A percentile compares a stretch with the other conserved stretches of the same genome.
These are phyloP conservation scores for Cercophora sp. DNA, from an alignment of 495 filamentous ascomycete species.

Conservation along the genomic window DNA sequence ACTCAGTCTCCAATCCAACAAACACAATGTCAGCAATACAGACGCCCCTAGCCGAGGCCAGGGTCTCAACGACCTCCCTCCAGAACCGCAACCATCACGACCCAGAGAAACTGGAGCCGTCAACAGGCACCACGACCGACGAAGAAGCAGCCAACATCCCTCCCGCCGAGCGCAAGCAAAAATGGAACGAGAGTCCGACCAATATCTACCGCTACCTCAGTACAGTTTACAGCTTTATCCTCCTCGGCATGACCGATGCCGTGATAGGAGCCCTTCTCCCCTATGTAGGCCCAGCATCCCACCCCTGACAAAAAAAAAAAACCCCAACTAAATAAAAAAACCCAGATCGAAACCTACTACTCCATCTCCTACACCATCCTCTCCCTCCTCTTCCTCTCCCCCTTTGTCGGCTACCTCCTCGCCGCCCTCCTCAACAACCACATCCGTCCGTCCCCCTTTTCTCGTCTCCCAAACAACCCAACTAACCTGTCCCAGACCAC, in stretches of 20 bases:
- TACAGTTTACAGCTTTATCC: constrained; percentile 69
- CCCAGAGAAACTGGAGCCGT: not conserved
- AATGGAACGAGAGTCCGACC: constrained; percentile 66
- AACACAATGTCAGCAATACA: constrained; percentile 1
- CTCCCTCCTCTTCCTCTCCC: constrained; percentile 76
- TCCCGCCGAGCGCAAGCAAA: constrained; percentile 23
- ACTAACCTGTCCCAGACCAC: too few species aligned
- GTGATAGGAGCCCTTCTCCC: constrained; percentile 65
- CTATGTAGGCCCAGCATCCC: constrained; percentile 1
- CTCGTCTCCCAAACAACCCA: too few species aligned
- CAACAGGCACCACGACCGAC: constrained; percentile 5
- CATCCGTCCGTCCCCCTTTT: too few species aligned
- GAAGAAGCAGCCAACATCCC: not conserved
- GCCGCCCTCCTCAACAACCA: constrained; percentile 68
- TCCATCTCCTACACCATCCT: constrained; percentile 70
- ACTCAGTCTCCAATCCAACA: not conserved
- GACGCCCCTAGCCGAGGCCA: not conserved
- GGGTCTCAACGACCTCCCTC: too few species aligned
- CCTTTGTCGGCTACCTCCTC: constrained; percentile 74
- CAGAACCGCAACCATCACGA: not conserved
- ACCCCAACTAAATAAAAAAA: not conserved
- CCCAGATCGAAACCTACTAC: constrained; percentile 63
- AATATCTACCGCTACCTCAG: constrained; percentile 63
- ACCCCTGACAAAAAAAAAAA: too few species aligned
- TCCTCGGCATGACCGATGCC: constrained; percentile 80